Base-by-base conservation (phyloP, 75 land plant species). In the Azolla pinnata region DNA sequence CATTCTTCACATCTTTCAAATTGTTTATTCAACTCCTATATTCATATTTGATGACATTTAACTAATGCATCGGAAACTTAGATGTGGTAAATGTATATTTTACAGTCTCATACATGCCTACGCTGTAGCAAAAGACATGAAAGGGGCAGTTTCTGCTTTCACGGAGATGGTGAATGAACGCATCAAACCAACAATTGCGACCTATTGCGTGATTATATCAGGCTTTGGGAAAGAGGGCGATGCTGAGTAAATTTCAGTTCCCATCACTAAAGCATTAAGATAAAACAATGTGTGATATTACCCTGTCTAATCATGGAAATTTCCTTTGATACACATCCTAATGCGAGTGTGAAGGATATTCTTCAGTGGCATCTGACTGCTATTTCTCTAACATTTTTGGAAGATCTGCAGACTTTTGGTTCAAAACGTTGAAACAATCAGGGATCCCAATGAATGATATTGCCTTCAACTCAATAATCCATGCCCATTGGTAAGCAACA, bases 31-130 rank as follows among this genome's bases (percentile, higher is more conserved):
- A 35, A 35, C 40, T 35, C 40, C 5, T 12, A 35, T 12, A 35
- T 35, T 35, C 5, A 5, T 35, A 5, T 5, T 35, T 35, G n/a
- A n/a, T n/a, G n/a, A n/a, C n/a, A n/a, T n/a, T n/a, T n/a, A n/a
- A n/a, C n/a, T n/a, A n/a, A n/a, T n/a, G n/a, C n/a, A n/a, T n/a
- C n/a, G n/a, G n/a, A n/a, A n/a, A n/a, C n/a, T n/a, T n/a, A n/a
- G n/a, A n/a, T n/a, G n/a, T n/a, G n/a, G n/a, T n/a, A n/a, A n/a
- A n/a, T 67, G 64, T 55, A 32, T 71, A 45, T 71, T 57, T 53
- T 82, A 76, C 90, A 93, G 98, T 79, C 78, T 95, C 70, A 80
- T 95, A 58, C 90, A 89, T 67, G 96, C 99, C 55, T 95, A 89
- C 70, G 79, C 83, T 59, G 82, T 85, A 52, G 99, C 85, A 27